Evolutionary conservation across 495 filamentous ascomycete genomes (phyloP), one percentile per base, ranked within the genome.

Genomic region (Letharia columbiana): DNA sequence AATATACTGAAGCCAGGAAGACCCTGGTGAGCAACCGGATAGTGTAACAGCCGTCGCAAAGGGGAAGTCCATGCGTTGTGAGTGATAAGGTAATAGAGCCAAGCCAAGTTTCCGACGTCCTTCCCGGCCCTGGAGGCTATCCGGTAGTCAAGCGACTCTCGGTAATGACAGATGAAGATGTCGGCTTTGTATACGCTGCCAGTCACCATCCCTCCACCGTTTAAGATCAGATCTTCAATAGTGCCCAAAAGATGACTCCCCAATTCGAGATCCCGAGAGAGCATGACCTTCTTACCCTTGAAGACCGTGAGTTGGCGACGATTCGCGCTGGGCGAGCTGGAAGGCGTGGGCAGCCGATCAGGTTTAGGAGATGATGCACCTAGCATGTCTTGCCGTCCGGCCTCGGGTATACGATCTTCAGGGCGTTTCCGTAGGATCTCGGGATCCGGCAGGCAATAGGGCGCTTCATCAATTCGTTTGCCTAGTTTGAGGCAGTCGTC

Each of bases 401-500:
- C 78, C 7, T 84, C 77, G 37, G 79, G 77, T 59, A 91, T 76
- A 4, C 78, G 77, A 31, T 82, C 83, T 60, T 83, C 79, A 35
- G 83, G 78, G 7, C 76, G 76, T 59, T 78, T 78, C 33, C 78
- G 82, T 20, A 90, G 72, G 28, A 94, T 89, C 68, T 92, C 90
- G 1, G 95, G 91, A 69, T 97, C 82, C 18, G 95, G 94, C 17
- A 98, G 84, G 31, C 82, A 80, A 73, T 99, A 99, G 17, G 95
- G 94, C 17, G 79, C 76, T 71, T 98, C 94, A 69, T 90, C 86
- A 65, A 99, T 96, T 59, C 89, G 84, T 70, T 87, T 88, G 47
- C 92, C 91, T 56, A 99, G 85, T 75, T 89, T 91, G 44, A 99
- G 82, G 74, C 94, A 99, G 72, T 96, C 93, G 69, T 98, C 94